Evolutionary conservation across 805 yeast genomes (phyloP), one percentile per base, ranked within the genome.

Genomic region (Candida krabiensis): DNA sequence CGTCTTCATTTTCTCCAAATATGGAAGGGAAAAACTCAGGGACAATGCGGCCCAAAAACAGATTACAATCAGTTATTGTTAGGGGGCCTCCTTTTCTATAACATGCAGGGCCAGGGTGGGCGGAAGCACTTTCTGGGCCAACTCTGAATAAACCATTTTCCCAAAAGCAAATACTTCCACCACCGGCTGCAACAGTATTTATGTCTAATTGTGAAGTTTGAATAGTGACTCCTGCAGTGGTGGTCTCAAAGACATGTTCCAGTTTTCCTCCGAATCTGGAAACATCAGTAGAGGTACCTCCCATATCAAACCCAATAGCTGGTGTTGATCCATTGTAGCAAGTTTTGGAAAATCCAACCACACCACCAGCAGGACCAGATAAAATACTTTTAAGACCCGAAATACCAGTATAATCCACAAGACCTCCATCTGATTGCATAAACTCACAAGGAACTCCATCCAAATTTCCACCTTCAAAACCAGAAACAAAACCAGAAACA

Each of bases 61-160:
- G 61, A 49, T 86, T 86, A 4, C 95, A 95, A 62, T 86, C 95
- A 0, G 95, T 86, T 4, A 86, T 80, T 0, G 95, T 85, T 40
- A 86, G 61, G 1, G 88, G 90, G 12, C 95, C 95, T 11, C 83
- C 83, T 50, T 85, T 86, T 38, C 89, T 68, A 61, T 86, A 86
- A 52, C 89, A 83, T 3, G 88, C 86, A 3, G 95, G 93, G 4
- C 95, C 95, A 4, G 95, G 95, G 52, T 86, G 88, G 1, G 93
- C 83, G 9, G 86, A 72, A 5, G 95, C 93, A 38, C 86, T 79
- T 48, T 83, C 89, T 0, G 95, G 95, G 1, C 95, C 95, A 6
- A 86, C 95, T 5, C 71, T 75, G 53, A 84, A 84, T 17, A 82
- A 60, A 3, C 88, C 87, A 53, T 80, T 80, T 49, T 74, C 71